Percentiles rank a stretch among this genome's conserved stretches.
phyloP scores from a whole-genome alignment of 225 moss, liverwort and hornwort species.

The Bryum argenteum region DNA sequence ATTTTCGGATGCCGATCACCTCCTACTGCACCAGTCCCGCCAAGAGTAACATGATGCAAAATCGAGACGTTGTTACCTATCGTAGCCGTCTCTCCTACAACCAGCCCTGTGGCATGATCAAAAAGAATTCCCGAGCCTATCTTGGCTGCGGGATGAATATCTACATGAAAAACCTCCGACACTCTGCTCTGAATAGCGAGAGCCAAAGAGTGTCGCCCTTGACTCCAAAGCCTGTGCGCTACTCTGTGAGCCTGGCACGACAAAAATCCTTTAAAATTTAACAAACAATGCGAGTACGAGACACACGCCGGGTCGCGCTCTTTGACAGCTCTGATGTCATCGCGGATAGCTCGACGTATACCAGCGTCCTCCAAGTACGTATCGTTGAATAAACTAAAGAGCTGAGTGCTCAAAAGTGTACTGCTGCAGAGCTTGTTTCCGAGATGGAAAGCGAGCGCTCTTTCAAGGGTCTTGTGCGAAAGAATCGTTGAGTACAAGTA shows the following conservation, averaged over 20 bases:
- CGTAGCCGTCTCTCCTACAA: conserved; percentile 46
- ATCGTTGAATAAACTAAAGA: conserved; percentile 49
- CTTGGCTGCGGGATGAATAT: conserved; percentile 57
- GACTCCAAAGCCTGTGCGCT: conserved; percentile 55
- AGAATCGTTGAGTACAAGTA: conserved; percentile 56
- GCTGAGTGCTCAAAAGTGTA: conserved; percentile 50
- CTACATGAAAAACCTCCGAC: conserved; percentile 56
- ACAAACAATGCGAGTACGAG: conserved; percentile 47
- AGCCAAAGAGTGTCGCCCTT: conserved; percentile 46
- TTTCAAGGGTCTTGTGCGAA: conserved; percentile 45
- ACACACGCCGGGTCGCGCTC: conserved; percentile 55
- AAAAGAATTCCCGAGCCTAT: conserved; percentile 53
- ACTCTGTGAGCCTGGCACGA: conserved; percentile 56
- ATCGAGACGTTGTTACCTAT: conserved; percentile 60
- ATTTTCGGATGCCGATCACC: conserved; percentile 57
- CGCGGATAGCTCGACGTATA: conserved; percentile 43
- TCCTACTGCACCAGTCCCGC: conserved; percentile 45
- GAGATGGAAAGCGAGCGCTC: conserved; percentile 56
- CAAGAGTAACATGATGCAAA: conserved; percentile 54
- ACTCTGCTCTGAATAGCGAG: conserved; percentile 54
- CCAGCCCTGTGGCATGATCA: conserved; percentile 55
- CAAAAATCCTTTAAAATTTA: conserved; percentile 57
- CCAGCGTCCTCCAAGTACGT: conserved; percentile 40
- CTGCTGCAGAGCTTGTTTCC: conserved; percentile 60
- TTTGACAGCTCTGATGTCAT: conserved; percentile 49